Evolutionary conservation across 352 stramenopile species (phyloP), one percentile per base, ranked within the genome.

Genomic region (Phytopythium helicoides): DNA sequence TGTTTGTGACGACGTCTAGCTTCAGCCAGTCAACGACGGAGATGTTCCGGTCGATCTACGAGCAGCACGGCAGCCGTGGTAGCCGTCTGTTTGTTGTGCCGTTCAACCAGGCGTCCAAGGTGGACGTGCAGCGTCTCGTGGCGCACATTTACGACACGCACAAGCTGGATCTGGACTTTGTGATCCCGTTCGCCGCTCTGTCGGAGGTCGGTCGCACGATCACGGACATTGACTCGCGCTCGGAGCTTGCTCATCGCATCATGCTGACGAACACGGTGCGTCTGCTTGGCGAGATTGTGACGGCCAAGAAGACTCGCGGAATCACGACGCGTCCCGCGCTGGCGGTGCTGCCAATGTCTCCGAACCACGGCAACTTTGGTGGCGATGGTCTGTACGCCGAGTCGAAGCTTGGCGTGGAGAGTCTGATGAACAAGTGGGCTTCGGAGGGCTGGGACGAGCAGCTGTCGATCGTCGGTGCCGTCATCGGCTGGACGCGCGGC

Each of bases 211-310:
- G 87, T 19, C 77, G 76, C 26, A 90, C 77, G 39, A 89, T 96
- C 50, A 64, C 66, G 11, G 78, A 92, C 54, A 87, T 96, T 18
- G 83, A 93, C 44, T 73, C 63, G 16, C 73, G 78, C 11, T 92
- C 81, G 0, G 87, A 96, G 58, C 54, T 94, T 6, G 79, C 86
- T 10, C 87, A 94, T 47, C 85, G 87, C 42, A 89, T 94, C 55
- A 95, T 96, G 84, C 62, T 95, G 39, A 96, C 87, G 22, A 95
- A 96, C 71, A 85, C 74, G 5, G 58, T 90, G 54, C 82, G 87
- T 47, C 70, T 96, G 41, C 66, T 96, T 23, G 87, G 87, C 46
- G 77, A 89, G 26, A 68, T 96, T 22, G 80, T 82, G 2, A 73
- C 65, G 15, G 80, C 79, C 8, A 96, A 96, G 70, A 82, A 88